Evolutionary conservation across 345 rosid species (phyloP), one percentile per base, ranked within the genome.

Genomic region (Ceriops tagal): DNA sequence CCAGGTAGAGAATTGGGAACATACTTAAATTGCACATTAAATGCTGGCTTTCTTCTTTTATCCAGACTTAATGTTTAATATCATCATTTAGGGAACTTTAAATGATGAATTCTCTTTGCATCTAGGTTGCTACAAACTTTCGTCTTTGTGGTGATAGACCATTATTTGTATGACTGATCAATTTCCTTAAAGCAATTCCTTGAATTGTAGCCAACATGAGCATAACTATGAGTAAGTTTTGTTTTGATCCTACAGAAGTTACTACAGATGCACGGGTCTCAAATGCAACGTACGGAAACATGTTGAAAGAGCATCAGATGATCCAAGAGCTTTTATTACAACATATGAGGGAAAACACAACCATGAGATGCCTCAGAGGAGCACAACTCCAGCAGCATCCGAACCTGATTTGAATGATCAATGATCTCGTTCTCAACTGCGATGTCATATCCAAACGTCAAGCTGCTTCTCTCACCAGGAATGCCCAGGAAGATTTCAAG

Each of bases 291-390:
- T 90, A 66, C 84, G 99, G 58, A 96, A 96, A 86, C 90, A 90
- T 7, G 98, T 96, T 0, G 99, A 96, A 69, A 83, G 95, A 77
- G 95, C 90, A 46, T 88, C 92, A 6, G 99, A 90, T 64, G 97
- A 92, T 82, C 89, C 99, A 2, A 82, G 69, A 74, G 87, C 98
- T 71, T 88, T 90, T 63, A 84, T 96, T 55, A 92, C 99, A 49
- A 96, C 99, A 0, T 96, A 96, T 28, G 98, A 96, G 68, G 99
- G 98, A 1, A 88, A 87, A 74, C 99, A 96, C 65, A 90, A 85
- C 77, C 99, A 96, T 52, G 95, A 90, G 39, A 86, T 96, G 91
- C 92, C 89, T 34, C 62, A 67, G 10, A 80, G 73, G 69, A 72
- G 47, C 67, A 24, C 85, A 32, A 75, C 60, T 61, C 39, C 67